Evolutionary conservation across 2,329 filamentous ascomycete species (phyloP), one percentile per base, ranked within the genome.

Genomic region (Monosporascus sp.): DNA sequence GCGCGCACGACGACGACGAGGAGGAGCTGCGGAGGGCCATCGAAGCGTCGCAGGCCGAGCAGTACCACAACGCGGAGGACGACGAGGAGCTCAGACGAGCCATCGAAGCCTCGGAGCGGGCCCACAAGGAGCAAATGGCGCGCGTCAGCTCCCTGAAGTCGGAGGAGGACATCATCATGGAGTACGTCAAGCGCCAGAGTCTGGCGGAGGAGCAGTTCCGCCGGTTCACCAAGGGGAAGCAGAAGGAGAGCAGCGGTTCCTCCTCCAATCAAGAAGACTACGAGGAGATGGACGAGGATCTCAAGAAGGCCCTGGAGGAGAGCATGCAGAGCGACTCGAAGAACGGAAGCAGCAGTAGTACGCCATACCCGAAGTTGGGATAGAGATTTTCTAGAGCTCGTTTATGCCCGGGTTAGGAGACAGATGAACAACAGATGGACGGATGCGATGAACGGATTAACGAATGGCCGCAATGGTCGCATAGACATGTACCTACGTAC

Each of bases 161-260:
- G 0, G 88, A 91, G 64, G 87, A 92, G 65, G 82, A 90, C 52
- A 83, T 88, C 54, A 81, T 91, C 8, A 68, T 92, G 65, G 87
- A 91, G 62, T 91, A 89, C 68, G 79, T 91, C 41, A 88, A 87
- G 76, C 87, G 85, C 73, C 87, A 91, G 72, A 91, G 87, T 67
- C 65, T 90, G 43, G 77, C 81, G 0, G 89, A 93, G 70, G 85
- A 85, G 59, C 77, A 85, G 65, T 76, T 68, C 48, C 69, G 73
- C 11, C 60, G 66, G 50, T 61, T 65, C 37, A 58, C n/a, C 17
- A 72, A 72, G 60, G 70, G 65, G 5, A 74, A 71, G 57, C 70
- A 65, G 1, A 68, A 63, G 19, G 65, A 51, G 43, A 52, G n/a
- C 60, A 58, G 41, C 20, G 41, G 41, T 44, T 52, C 54, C 61